phyloP scores from a whole-genome alignment of 148 eudicot genomes.

The Chenopodium album region DNA sequence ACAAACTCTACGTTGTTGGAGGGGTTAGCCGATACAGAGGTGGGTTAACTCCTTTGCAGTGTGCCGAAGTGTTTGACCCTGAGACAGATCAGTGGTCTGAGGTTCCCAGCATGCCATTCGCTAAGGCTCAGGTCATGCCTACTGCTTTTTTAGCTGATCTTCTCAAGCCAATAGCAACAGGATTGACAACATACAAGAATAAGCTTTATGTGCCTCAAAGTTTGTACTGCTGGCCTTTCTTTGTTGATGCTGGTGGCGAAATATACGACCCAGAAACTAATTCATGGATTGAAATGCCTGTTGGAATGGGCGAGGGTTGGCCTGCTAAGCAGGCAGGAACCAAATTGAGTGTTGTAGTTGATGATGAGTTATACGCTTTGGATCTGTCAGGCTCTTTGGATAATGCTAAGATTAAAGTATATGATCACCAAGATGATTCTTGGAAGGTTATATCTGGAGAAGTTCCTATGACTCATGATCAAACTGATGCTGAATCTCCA shows the following conservation, averaged over 20 bases:
- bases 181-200: conserved; percentile 78
- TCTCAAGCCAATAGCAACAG: conserved; percentile 96
- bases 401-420: conserved; percentile 69
- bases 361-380: conserved; percentile 74
- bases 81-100: conserved; percentile 63
- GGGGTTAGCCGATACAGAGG: conserved; percentile 82
- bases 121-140: conserved; percentile 83
- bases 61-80: conserved; percentile 91
- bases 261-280: conserved; percentile 85
- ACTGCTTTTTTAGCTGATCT: conserved; percentile 80
- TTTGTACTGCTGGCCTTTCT: conserved; percentile 96
- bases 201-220: conserved; percentile 93
- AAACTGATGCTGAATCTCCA: conserved; percentile 59
- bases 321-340: conserved; percentile 98
- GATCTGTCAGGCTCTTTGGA: conserved; percentile 80
- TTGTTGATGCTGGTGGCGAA: conserved; percentile 97
- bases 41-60: conserved; percentile 76
- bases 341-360: conserved; percentile 76
- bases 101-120: conserved; percentile 91
- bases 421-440: conserved; percentile 65
- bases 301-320: conserved; percentile 99
- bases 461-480: conserved; percentile 35
- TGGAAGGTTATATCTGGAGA: conserved; percentile 56
- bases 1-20: conserved; percentile 88
- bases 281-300: conserved; percentile 89